Evolutionary conservation across 169 alveolate species (phyloP).

Genomic region (Plasmodium berghei): DNA sequence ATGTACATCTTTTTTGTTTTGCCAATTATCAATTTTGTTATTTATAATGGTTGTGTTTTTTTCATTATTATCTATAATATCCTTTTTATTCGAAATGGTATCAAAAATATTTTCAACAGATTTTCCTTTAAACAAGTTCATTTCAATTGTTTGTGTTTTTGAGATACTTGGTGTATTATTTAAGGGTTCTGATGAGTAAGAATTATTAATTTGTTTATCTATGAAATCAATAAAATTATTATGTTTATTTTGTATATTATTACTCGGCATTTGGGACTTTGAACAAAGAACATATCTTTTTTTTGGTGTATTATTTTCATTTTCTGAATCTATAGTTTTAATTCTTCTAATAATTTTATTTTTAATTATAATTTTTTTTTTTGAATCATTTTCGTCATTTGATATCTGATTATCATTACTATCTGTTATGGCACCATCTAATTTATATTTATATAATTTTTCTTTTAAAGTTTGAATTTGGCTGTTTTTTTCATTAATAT

Average conservation of each 20-base stretch:
- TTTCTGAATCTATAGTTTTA: constrained; percentile 24
- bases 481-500: constrained; percentile 18
- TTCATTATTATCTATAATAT: not conserved
- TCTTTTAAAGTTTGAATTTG: constrained; percentile 54
- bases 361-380: constrained; percentile 40
- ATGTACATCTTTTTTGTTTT: not conserved
- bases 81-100: constrained; percentile 4
- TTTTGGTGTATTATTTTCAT: constrained; percentile 5
- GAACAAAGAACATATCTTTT: not conserved
- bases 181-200: constrained; percentile 15
- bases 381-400: constrained; percentile 21
- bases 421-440: constrained; percentile 22
- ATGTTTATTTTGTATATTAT: constrained; percentile 10
- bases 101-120: constrained; percentile 56
- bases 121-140: constrained; percentile 27
- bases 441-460: constrained; percentile 37
- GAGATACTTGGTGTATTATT: constrained; percentile 43
- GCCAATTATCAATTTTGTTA: not conserved
- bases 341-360: constrained; percentile 54
- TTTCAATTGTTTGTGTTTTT: constrained; percentile 49
- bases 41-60: not conserved
- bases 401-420: constrained; percentile 9
- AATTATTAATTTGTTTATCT: constrained; percentile 37
- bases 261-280: constrained; percentile 22
- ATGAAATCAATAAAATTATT: constrained; percentile 27